Percentiles rank a stretch among this genome's conserved stretches.
Evolutionary conservation across 495 filamentous ascomycete species (phyloP).

Genomic region (Durotheca rogersii): DNA sequence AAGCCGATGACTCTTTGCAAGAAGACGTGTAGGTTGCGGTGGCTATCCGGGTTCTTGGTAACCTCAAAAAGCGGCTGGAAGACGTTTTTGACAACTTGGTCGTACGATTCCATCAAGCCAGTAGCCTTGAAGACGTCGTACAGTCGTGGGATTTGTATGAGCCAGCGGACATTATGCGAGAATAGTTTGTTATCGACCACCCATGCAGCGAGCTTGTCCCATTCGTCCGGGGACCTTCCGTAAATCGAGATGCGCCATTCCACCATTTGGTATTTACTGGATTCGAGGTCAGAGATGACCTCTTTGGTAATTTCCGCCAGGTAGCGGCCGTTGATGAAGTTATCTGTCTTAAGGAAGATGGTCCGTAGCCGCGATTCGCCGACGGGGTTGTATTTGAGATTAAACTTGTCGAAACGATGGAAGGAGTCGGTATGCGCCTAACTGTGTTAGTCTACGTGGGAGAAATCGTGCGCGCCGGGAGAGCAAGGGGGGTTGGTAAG

Average conservation of each 20-base stretch:
- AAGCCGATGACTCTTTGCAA: slow-evolving; percentile 93
- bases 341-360: slow-evolving; percentile 98
- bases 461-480: no score
- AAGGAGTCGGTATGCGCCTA: slow-evolving; percentile 97
- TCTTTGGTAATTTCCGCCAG: slow-evolving; percentile 97
- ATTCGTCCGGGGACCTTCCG: slow-evolving; percentile 86
- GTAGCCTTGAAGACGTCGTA: slow-evolving; percentile 94
- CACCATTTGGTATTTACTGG: slow-evolving; percentile 99
- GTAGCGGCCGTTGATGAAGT: slow-evolving; percentile 93
- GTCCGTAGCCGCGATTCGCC: slow-evolving; percentile 92
- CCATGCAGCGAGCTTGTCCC: slow-evolving; percentile 97
- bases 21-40: slow-evolving; percentile 93
- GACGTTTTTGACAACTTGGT: slow-evolving; percentile 86
- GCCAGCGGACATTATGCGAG: slow-evolving; percentile 95
- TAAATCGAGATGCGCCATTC: slow-evolving; percentile 99
- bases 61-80: slow-evolving; percentile 95
- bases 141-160: slow-evolving; percentile 90
- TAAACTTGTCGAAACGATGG: slow-evolving; percentile 99
- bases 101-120: slow-evolving; percentile 81
- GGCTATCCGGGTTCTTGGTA: slow-evolving; percentile 79
- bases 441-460: no score
- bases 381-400: slow-evolving; percentile 97
- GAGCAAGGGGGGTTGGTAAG: no score
- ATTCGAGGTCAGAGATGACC: slow-evolving; percentile 95
- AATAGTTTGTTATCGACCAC: slow-evolving; percentile 99